Conservation (phyloP, 2,329 filamentous ascomycete genomes). For the Xylariales sp. region DNA sequence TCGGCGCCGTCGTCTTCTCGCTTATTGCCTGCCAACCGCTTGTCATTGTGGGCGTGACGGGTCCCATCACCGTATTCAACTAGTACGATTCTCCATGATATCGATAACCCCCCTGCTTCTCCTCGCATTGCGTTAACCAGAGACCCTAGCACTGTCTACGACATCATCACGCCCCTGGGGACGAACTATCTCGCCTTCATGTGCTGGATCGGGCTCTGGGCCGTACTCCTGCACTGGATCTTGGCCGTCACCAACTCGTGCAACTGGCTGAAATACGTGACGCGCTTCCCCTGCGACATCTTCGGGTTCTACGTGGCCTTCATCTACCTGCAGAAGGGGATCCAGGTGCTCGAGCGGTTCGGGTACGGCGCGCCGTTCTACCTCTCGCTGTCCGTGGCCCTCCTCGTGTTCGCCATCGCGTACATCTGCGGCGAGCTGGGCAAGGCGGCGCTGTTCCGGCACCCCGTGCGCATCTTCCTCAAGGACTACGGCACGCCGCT, state of each 20-base stretch:
- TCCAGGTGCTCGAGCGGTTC: constrained; percentile 84
- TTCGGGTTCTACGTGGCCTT: constrained; percentile 95
- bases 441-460: constrained; percentile 78
- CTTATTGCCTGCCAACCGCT: constrained; percentile 84
- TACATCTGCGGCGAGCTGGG: constrained; percentile 81
- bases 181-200: constrained; percentile 90
- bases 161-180: constrained; percentile 82
- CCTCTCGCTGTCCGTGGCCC: constrained; percentile 78
- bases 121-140: constrained; percentile 11
- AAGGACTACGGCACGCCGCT: constrained; percentile 91
- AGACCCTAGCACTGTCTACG: constrained; percentile 76
- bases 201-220: constrained; percentile 93
- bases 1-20: constrained; percentile 84
- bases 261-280: constrained; percentile 89
- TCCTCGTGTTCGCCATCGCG: constrained; percentile 81
- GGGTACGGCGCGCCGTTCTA: constrained; percentile 77
- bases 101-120: not conserved
- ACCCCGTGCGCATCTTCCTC: constrained; percentile 82
- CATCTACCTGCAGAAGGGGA: constrained; percentile 91
- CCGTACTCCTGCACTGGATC: constrained; percentile 84
- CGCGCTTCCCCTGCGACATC: constrained; percentile 90
- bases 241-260: constrained; percentile 87
- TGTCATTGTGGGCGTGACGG: constrained; percentile 91
- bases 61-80: constrained; percentile 93
- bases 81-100: constrained; percentile 62